phyloP scores from a whole-genome alignment of 148 eudicot genomes.

The Vaccinium corymbosum region DNA sequence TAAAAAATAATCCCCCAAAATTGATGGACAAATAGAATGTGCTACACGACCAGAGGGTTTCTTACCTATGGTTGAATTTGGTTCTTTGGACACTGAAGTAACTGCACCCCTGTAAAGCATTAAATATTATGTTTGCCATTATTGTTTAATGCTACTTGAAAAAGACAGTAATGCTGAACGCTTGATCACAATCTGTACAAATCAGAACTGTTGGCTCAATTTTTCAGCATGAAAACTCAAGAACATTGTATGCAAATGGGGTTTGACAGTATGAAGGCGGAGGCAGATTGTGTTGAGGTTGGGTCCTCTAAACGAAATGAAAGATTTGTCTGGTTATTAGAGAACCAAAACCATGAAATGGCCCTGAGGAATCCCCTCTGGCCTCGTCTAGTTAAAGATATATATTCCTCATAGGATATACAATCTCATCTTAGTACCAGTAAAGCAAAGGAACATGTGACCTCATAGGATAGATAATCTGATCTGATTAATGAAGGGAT shows the following conservation, averaged over 20 bases:
- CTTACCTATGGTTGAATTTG: constrained; percentile 24
- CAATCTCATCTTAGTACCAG: neutral
- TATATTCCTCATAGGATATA: neutral
- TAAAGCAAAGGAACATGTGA: neutral
- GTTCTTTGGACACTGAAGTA: constrained; percentile 21
- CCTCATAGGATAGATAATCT: neutral
- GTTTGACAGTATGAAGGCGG: neutral
- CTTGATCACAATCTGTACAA: neutral
- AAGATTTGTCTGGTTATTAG: neutral
- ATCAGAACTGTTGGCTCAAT: neutral
- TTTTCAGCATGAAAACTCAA: neutral
- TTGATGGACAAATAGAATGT: neutral
- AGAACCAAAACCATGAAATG: neutral
- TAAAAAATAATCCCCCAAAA: neutral
- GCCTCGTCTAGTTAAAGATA: neutral
- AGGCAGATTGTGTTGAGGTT: neutral
- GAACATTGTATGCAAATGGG: neutral
- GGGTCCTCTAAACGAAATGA: neutral
- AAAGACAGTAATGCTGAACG: neutral
- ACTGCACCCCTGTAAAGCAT: constrained; percentile 35
- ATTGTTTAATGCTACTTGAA: neutral
- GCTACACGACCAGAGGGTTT: neutral
- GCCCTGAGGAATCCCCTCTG: neutral
- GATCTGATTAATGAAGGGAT: neutral
- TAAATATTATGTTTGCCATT: neutral